Percentiles rank a stretch among this genome's conserved stretches.
Evolutionary conservation across 1,284 basidiomycete species (phyloP).

Genomic region (Tilletia caries): DNA sequence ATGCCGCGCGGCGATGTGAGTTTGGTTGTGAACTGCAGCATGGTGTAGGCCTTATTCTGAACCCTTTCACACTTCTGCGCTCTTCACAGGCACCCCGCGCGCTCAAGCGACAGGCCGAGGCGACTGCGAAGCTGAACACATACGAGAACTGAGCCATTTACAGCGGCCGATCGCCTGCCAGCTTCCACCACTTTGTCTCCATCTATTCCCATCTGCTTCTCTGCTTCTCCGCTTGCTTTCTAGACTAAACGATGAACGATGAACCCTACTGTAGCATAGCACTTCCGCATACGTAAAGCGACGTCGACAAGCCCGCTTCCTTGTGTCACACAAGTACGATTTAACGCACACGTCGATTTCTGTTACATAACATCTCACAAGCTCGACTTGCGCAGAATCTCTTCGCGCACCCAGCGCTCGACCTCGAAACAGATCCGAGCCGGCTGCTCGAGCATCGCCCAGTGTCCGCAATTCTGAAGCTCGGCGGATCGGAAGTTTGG

Average conservation of each 20-base stretch:
- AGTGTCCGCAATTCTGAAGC: constrained; percentile 12
- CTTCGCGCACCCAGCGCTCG: constrained; percentile 1
- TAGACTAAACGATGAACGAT: no score
- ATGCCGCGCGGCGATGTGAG: constrained; percentile 68
- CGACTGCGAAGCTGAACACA: constrained; percentile 40
- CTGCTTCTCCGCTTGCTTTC: no score
- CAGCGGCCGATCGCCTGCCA: no score
- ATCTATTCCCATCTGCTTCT: no score
- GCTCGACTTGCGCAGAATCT: background rate
- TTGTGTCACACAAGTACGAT: no score
- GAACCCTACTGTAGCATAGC: no score
- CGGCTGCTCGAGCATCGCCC: constrained; percentile 9
- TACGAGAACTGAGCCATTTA: background rate
- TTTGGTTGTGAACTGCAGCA: background rate
- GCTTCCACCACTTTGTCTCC: background rate
- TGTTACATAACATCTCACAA: no score
- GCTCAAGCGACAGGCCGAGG: constrained; percentile 61
- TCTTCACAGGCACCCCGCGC: constrained; percentile 60
- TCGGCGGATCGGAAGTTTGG: background rate
- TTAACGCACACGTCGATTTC: no score
- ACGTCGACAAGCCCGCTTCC: no score
- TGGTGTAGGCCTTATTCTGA: background rate
- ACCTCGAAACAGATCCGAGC: background rate
- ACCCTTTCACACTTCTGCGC: background rate
- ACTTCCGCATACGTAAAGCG: no score